Base-by-base conservation (phyloP, 2,329 filamentous ascomycete species). In the Dactylellina parvicollis region DNA sequence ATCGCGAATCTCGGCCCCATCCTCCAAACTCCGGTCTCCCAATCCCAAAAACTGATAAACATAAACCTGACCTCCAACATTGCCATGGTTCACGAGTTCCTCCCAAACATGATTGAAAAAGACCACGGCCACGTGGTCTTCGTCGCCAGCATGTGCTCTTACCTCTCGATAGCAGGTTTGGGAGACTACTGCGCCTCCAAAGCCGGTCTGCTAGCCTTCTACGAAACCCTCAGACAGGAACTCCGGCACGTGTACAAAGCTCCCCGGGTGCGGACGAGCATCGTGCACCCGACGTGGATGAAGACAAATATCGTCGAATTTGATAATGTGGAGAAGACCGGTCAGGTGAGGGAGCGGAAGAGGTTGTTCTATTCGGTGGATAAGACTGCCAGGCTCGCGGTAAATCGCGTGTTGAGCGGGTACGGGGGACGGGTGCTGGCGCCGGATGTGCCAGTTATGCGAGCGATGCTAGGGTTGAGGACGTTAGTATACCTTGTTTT, bases 71-170 rank as follows among this genome's bases (percentile, higher is more conserved):
- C 91, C 34, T 83, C 87, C 2, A 89, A 89, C 80, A 90, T 87
- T 82, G 88, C 85, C 82, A 84, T 88, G 16, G 81, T 85, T 5
- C 85, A 87, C 77, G 85, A 88, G 66, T 92, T 92, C 80, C 82
- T 92, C 0, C 90, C 90, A 0, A 62, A 81, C 75, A 89, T 92
- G 85, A 80, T 89, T 61, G 78, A 80, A 4, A 78, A 79, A 14
- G 87, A 91, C 81, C 89, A 92, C 81, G 89, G 90, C 74, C 90
- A 90, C 84, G 79, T 92, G 44, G 87, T 92, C 26, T 91, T 87
- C 0, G 84, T 92, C 28, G 87, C 89, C 10, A 88, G 85, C 4
- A 83, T 87, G 61, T 88, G 89, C 0, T 84, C 85, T 9, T 90
- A 86, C 80, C 76, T 87, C 8, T 82, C 85, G 0, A 84, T 86